These are phyloP conservation scores for Magnusiomyces tetraspermus DNA, from an alignment of 1,139 yeast genomes.

Conservation along the genomic window DNA sequence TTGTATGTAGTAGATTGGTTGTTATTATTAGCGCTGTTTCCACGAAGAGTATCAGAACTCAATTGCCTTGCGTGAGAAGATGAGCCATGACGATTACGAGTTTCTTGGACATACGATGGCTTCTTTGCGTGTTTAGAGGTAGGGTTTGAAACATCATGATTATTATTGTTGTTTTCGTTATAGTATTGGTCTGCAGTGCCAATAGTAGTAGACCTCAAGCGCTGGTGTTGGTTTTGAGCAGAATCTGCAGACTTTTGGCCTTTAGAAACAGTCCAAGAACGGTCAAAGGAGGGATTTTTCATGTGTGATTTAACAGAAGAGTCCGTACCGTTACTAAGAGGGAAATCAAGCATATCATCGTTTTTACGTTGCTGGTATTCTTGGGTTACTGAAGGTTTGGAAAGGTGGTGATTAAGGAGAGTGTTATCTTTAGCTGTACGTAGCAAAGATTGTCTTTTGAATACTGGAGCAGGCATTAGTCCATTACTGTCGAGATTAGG, in stretches of 20 bases:
- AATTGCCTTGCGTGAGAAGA: constrained; percentile 10
- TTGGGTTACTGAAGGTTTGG: constrained; percentile 4
- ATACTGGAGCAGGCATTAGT: constrained; percentile 11
- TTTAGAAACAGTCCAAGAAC: constrained; percentile 18
- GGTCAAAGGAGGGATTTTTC: constrained; percentile 22
- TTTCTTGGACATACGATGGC: constrained; percentile 1
- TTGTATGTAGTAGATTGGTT: not conserved
- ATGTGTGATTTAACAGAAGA: constrained; percentile 1
- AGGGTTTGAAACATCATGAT: not conserved
- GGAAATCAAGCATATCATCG: not conserved
- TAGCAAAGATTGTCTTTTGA: constrained; percentile 12
- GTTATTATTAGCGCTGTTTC: not conserved
- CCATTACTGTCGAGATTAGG: not conserved
- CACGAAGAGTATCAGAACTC: constrained; percentile 13
- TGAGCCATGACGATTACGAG: constrained; percentile 9
- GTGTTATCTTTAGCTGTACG: constrained; percentile 6
- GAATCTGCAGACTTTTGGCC: not conserved
- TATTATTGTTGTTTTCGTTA: not conserved
- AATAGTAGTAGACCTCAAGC: not conserved
- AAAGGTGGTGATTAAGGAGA: constrained; percentile 2
- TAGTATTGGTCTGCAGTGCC: not conserved
- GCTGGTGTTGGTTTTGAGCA: not conserved
- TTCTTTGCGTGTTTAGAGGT: not conserved
- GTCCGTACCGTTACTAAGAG: not conserved
- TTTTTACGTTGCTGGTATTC: constrained; percentile 1